Evolutionary conservation across 192 early-diverging fungal species (phyloP).

Genomic region (Backusella tuberculispora): DNA sequence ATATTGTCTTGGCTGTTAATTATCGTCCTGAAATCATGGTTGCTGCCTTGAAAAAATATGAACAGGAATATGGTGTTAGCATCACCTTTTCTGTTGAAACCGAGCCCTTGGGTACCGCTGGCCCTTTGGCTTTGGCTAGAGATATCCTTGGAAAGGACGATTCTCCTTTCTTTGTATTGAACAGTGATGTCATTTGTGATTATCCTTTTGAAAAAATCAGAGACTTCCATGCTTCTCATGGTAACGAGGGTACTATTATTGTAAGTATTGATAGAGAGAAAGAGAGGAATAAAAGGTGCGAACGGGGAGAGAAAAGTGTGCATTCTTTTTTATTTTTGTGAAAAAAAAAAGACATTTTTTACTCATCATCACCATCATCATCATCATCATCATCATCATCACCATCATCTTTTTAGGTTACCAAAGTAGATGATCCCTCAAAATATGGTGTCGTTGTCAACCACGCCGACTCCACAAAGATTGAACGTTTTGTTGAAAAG

Average conservation of each 20-base stretch:
- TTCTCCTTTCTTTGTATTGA: slow-evolving; percentile 97
- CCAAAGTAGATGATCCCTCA: slow-evolving; percentile 96
- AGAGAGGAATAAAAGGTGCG: background rate
- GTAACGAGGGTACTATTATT: slow-evolving; percentile 94
- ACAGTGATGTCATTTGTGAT: slow-evolving; percentile 99
- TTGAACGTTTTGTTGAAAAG: slow-evolving; percentile 98
- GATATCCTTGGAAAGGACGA: slow-evolving; percentile 92
- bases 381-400: slow-evolving; percentile 5
- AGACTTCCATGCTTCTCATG: slow-evolving; percentile 91
- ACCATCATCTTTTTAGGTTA: slow-evolving; percentile 58
- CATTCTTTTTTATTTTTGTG: background rate
- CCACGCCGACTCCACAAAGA: slow-evolving; percentile 68
- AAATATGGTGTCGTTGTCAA: slow-evolving; percentile 99
- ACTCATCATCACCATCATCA: slow-evolving; percentile 7
- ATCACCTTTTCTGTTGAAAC: slow-evolving; percentile 97
- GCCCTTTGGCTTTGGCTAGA: slow-evolving; percentile 93
- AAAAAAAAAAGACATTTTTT: no score
- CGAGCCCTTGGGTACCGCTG: slow-evolving; percentile 95
- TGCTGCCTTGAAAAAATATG: slow-evolving; percentile 89
- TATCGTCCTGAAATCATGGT: slow-evolving; percentile 99
- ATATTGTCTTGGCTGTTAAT: slow-evolving; percentile 98
- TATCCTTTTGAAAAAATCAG: slow-evolving; percentile 92
- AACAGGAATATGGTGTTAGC: slow-evolving; percentile 87
- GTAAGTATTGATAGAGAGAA: slow-evolving; percentile 39
- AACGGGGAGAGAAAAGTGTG: background rate